Conservation (phyloP, 2,329 filamentous ascomycete genomes). For the Curvularia sp. region DNA sequence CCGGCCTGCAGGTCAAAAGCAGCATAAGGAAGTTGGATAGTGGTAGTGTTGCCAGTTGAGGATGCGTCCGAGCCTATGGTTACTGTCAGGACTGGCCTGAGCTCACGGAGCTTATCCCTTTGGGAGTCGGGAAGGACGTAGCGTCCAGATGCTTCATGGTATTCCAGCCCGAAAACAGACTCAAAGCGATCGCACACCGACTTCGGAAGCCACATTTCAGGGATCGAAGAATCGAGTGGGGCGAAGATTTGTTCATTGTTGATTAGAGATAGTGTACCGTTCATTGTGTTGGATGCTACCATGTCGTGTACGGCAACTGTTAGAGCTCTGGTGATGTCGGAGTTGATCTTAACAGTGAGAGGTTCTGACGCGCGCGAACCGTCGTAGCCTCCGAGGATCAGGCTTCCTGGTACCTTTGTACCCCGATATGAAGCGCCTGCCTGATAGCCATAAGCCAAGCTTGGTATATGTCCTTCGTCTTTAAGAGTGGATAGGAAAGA, state of each 20-base stretch:
- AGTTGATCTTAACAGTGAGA: neutral
- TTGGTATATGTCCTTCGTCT: neutral
- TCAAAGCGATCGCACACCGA: slow-evolving; percentile 8
- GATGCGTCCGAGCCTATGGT: neutral
- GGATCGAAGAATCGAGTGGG: slow-evolving; percentile 1
- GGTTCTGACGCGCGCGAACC: neutral
- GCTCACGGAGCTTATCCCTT: neutral
- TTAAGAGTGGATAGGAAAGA: neutral
- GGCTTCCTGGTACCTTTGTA: neutral
- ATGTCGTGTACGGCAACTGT: neutral
- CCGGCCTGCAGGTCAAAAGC: slow-evolving; percentile 54
- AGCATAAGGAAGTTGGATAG: slow-evolving; percentile 53
- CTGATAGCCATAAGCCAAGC: slow-evolving; percentile 3
- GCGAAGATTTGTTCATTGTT: neutral
- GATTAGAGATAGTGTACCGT: neutral
- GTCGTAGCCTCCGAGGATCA: slow-evolving; percentile 6
- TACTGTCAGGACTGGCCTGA: neutral
- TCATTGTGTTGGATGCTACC: neutral
- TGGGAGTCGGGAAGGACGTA: neutral
- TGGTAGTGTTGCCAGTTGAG: neutral
- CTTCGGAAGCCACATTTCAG: slow-evolving; percentile 4
- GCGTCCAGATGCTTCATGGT: neutral
- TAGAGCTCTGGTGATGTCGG: neutral
- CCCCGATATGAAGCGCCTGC: slow-evolving; percentile 4
- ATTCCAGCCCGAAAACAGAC: slow-evolving; percentile 1